Percentiles rank a stretch among this genome's conserved stretches.
Conservation (phyloP, 768 basidiomycete genomes). For the Lactarius sanguifluus region DNA sequence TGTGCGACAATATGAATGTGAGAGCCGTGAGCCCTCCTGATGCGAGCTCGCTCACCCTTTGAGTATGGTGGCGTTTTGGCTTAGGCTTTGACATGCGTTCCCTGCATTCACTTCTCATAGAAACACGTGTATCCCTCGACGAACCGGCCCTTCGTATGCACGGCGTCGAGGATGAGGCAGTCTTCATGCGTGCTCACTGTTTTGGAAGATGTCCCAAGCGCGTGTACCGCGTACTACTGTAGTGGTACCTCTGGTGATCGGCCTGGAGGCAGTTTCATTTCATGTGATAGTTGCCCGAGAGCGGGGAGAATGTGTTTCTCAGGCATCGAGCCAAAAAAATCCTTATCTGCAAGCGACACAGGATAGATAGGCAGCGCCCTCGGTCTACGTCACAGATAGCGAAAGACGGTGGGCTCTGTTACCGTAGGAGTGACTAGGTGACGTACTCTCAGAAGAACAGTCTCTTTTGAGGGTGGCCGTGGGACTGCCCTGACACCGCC, state of each 20-base stretch:
- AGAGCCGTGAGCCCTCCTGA: neutral
- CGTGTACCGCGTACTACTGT: conserved; percentile 2
- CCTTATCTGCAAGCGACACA: conserved; percentile 11
- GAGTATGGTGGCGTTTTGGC: neutral
- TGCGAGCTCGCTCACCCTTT: neutral
- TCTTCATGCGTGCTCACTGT: conserved; percentile 5
- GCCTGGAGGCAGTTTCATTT: conserved; percentile 2
- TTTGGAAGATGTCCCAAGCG: conserved; percentile 4
- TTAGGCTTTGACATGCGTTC: conserved; percentile 8
- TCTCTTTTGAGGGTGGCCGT: neutral
- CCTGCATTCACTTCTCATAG: conserved; percentile 16
- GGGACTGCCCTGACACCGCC: conserved; percentile 15
- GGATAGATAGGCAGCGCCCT: neutral
- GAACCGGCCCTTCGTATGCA: conserved; percentile 8
- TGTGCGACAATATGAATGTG: conserved; percentile 1
- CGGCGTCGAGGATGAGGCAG: conserved; percentile 10
- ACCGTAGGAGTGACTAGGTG: conserved; percentile 8
- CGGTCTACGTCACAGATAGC: conserved; percentile 10
- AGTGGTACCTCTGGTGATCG: neutral
- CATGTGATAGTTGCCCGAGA: conserved; percentile 21
- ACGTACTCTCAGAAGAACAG: conserved; percentile 13
- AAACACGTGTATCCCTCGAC: conserved; percentile 25
- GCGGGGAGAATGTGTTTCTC: conserved; percentile 3
- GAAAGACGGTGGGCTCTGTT: conserved; percentile 1
- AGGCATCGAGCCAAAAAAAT: conserved; percentile 1